Percentiles rank a stretch among this genome's conserved stretches.
Evolutionary conservation across 2,329 filamentous ascomycete genomes (phyloP).

Genomic region (Bipolaris cookei): DNA sequence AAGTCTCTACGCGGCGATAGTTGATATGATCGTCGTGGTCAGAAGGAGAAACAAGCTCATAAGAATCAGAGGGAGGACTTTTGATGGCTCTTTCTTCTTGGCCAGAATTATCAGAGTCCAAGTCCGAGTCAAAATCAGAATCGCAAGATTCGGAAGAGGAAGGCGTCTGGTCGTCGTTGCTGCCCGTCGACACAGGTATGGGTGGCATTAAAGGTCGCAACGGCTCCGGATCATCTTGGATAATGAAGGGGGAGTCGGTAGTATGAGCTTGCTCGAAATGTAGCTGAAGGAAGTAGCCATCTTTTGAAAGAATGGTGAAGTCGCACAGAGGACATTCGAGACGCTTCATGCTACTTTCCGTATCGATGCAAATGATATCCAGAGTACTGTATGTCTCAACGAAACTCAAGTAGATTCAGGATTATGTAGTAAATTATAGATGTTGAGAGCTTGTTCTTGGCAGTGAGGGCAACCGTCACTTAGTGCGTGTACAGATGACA

Average conservation of each 20-base stretch:
- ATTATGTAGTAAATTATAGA: not conserved
- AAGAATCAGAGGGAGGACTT: slow-evolving; percentile 53
- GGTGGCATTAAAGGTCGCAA: slow-evolving; percentile 31
- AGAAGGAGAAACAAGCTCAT: slow-evolving; percentile 50
- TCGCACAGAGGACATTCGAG: slow-evolving; percentile 47
- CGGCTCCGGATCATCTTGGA: slow-evolving; percentile 41
- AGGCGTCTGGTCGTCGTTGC: slow-evolving; percentile 30
- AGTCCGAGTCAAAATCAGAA: not conserved
- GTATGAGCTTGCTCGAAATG: slow-evolving; percentile 52
- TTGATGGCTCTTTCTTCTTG: slow-evolving; percentile 41
- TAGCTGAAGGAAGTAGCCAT: slow-evolving; percentile 47
- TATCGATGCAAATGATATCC: slow-evolving; percentile 12
- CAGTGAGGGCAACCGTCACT: slow-evolving; percentile 16
- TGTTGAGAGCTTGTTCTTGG: not conserved
- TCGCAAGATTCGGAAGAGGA: slow-evolving; percentile 32
- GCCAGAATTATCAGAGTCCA: slow-evolving; percentile 26
- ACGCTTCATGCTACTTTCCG: slow-evolving; percentile 28
- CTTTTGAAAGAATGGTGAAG: slow-evolving; percentile 35
- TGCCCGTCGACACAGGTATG: slow-evolving; percentile 27
- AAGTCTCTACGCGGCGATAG: slow-evolving; percentile 51
- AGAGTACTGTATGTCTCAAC: not conserved
- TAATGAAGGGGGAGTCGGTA: slow-evolving; percentile 46
- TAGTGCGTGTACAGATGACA: slow-evolving; percentile 9
- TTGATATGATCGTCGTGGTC: slow-evolving; percentile 57
- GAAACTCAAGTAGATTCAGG: slow-evolving; percentile 2